Conservation (phyloP, 306 rosid genomes). For the Corylus heterophylla region DNA sequence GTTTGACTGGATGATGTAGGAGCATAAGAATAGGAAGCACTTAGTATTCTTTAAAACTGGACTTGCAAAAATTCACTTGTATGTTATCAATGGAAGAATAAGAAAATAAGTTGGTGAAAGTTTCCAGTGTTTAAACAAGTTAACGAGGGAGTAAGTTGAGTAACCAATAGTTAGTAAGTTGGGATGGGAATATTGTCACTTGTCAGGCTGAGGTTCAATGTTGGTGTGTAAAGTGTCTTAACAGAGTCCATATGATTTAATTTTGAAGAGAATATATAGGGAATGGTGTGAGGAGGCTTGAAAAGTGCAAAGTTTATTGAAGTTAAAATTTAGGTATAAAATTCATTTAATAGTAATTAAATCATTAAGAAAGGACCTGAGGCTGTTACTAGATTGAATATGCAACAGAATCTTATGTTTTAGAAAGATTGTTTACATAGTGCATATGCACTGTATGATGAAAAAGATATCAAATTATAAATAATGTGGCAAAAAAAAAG, state of each 20-base stretch:
- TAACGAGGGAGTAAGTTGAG: not conserved
- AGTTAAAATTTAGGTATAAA: not conserved
- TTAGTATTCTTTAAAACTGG: not conserved
- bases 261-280: not conserved
- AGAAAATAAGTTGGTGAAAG: not conserved
- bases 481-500: not conserved
- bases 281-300: not conserved
- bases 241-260: not conserved
- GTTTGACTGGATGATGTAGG: slow-evolving; percentile 5
- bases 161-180: not conserved
- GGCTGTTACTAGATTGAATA: not conserved
- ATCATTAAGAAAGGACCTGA: not conserved
- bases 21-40: not conserved
- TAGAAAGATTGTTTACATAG: not conserved
- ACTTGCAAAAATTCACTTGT: not conserved
- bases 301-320: not conserved
- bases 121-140: not conserved
- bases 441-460: not conserved
- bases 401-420: slow-evolving; percentile 13
- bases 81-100: not conserved
- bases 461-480: not conserved
- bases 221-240: not conserved
- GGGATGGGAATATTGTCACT: not conserved
- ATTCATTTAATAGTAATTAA: not conserved
- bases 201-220: not conserved